Conservation (phyloP, 257 asterid genomes). For the Ballota nigra region DNA sequence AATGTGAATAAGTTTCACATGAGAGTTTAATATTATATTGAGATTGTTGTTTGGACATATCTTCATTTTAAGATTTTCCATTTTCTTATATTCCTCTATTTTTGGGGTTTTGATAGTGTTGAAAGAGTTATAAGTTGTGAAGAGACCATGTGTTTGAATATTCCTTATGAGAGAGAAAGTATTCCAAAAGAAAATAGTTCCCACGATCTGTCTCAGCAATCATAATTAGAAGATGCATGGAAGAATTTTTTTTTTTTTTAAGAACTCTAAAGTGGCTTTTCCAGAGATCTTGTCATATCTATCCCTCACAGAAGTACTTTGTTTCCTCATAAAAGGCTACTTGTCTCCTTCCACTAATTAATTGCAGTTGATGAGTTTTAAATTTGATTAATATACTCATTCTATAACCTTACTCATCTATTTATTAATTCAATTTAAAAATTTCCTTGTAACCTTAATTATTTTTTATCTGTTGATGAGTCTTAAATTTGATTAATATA, state of each 20-base stretch:
- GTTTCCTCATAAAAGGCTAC: not conserved
- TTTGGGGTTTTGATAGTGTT: too few species aligned
- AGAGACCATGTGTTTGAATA: too few species aligned
- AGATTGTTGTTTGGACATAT: too few species aligned
- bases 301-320: not conserved
- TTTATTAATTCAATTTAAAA: not conserved
- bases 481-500: too few species aligned
- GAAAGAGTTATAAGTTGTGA: too few species aligned
- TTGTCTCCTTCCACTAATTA: not conserved
- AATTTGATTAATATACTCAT: too few species aligned
- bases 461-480: too few species aligned
- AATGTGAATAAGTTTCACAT: too few species aligned
- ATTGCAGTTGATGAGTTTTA: not conserved
- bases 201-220: not conserved
- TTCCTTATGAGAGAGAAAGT: not conserved
- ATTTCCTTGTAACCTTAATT: too few species aligned
- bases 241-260: not conserved
- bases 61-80: too few species aligned
- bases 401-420: not conserved
- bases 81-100: too few species aligned
- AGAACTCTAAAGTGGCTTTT: not conserved
- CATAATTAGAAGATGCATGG: not conserved
- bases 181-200: not conserved
- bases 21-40: too few species aligned
- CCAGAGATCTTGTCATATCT: slow-evolving; percentile 4